Evolutionary conservation across 441 rosid genomes (phyloP).

Genomic region (Arabidopsis lyrata): DNA sequence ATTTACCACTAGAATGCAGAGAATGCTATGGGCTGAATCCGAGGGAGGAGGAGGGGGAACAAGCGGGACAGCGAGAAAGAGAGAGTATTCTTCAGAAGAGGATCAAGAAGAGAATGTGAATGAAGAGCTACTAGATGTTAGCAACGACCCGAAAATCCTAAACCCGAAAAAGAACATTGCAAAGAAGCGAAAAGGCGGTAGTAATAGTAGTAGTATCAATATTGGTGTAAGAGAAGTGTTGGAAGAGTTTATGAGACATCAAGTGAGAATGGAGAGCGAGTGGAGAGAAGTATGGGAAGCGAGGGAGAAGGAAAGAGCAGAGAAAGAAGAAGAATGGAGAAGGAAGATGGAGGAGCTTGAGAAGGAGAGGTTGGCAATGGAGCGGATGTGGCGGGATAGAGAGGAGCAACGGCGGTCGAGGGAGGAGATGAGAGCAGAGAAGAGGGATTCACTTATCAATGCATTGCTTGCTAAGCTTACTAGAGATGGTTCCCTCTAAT

Average conservation of each 20-base stretch:
- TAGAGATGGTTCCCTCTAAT: constrained; percentile 53
- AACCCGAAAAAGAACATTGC: constrained; percentile 51
- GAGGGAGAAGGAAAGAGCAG: constrained; percentile 81
- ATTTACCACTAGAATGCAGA: constrained; percentile 68
- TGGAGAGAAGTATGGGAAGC: constrained; percentile 84
- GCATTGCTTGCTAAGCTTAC: constrained; percentile 80
- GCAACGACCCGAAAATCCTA: constrained; percentile 24
- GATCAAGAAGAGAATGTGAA: constrained; percentile 74
- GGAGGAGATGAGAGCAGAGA: constrained; percentile 92
- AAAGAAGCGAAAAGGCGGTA: constrained; percentile 55
- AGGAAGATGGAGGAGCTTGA: constrained; percentile 84
- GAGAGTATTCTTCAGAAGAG: constrained; percentile 72
- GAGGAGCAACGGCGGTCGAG: constrained; percentile 86
- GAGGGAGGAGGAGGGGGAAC: constrained; percentile 53
- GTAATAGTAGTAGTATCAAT: constrained; percentile 7
- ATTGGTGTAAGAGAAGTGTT: constrained; percentile 62
- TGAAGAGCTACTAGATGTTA: constrained; percentile 48
- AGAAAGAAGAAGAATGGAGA: constrained; percentile 94
- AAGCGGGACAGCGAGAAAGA: constrained; percentile 52
- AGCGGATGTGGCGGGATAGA: constrained; percentile 79
- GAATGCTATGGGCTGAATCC: constrained; percentile 78
- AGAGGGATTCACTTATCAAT: constrained; percentile 83
- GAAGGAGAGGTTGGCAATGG: constrained; percentile 84
- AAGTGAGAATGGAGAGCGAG: constrained; percentile 69
- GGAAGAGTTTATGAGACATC: constrained; percentile 86